Evolutionary conservation across 176 grass and related monocot genomes (phyloP), one percentile per base, ranked within the genome.

Genomic region (Aegilops tauschii): DNA sequence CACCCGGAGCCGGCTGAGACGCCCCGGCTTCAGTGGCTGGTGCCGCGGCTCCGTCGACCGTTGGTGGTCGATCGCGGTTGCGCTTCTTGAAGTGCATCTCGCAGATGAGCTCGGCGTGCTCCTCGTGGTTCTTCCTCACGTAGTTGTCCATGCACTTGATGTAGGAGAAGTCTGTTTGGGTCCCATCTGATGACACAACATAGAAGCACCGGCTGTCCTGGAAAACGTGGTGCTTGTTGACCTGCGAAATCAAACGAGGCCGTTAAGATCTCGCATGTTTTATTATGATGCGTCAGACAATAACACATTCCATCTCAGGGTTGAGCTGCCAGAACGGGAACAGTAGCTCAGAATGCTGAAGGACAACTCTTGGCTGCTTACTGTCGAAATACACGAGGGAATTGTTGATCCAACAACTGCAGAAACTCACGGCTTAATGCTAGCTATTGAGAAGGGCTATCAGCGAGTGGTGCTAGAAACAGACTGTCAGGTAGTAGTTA

Each of bases 81-180:
- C 56, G 82, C 83, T 35, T 92, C 72, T 64, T 87, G 39, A 98
- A 83, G 36, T 93, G 93, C 77, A 93, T 98, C 32, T 58, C 31
- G 40, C 87, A 90, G 80, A 98, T 92, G 2, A 90, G 65, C 17
- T 95, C 93, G 0, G 63, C 95, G 6, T 90, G 80, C 79, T 93
- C 93, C 0, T 92, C 95, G 61, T 83, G 89, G 76, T 27, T 92
- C 70, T 84, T 84, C 93, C 92, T 91, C 13, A 95, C 87, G 61
- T 87, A 93, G 59, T 91, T 95, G n/a, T 88, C 82, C 82, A 97
- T 59, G 91, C 95, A 97, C 86, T 97, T 97, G 4, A 65, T 56
- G 74, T 95, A 97, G 21, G 95, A 97, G 87, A 97, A 97, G 61
- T 97, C 95, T 9, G 77, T 27, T 2, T 78, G 52, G 6, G 95